Percentiles rank a stretch among this genome's conserved stretches.
Evolutionary conservation across 495 filamentous ascomycete genomes (phyloP).

Genomic region (Achaetomiella virescens): DNA sequence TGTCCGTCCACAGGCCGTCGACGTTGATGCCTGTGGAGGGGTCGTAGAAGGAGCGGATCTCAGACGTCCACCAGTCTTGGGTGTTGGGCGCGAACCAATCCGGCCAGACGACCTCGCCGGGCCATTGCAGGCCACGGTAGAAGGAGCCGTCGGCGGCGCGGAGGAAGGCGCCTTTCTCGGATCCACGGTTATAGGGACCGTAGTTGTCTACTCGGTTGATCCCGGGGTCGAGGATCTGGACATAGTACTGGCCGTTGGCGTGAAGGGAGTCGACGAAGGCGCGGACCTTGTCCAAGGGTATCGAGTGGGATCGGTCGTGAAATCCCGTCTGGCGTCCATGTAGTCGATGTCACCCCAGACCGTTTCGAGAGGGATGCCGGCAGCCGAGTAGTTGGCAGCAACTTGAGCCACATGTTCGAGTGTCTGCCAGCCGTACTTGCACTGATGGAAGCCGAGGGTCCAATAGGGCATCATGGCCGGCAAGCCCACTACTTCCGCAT

Average conservation of each 20-base stretch:
- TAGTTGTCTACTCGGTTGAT: constrained; percentile 59
- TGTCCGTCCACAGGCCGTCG: constrained; percentile 84
- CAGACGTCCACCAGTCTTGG: constrained; percentile 65
- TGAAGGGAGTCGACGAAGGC: constrained; percentile 66
- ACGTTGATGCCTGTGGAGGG: constrained; percentile 63
- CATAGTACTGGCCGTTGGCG: constrained; percentile 65
- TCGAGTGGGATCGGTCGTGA: constrained; percentile 65
- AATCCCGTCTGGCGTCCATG: constrained; percentile 57
- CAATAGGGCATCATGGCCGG: constrained; percentile 82
- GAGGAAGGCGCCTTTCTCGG: constrained; percentile 56
- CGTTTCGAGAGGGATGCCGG: constrained; percentile 75
- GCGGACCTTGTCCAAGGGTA: constrained; percentile 61
- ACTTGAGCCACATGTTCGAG: constrained; percentile 68
- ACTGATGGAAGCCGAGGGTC: constrained; percentile 80
- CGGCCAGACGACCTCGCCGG: constrained; percentile 72
- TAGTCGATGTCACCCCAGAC: constrained; percentile 92
- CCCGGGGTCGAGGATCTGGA: constrained; percentile 84
- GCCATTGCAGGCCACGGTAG: constrained; percentile 78
- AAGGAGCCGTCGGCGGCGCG: constrained; percentile 56
- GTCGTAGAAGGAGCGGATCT: constrained; percentile 66
- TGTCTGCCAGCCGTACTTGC: constrained; percentile 73
- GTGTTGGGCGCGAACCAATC: constrained; percentile 75
- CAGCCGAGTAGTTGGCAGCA: constrained; percentile 70
- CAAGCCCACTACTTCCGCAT: constrained; percentile 61
- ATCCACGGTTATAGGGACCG: constrained; percentile 55